Evolutionary conservation across 352 stramenopile species (phyloP), one percentile per base, ranked within the genome.

Genomic region (Elongisporangium undulatum): DNA sequence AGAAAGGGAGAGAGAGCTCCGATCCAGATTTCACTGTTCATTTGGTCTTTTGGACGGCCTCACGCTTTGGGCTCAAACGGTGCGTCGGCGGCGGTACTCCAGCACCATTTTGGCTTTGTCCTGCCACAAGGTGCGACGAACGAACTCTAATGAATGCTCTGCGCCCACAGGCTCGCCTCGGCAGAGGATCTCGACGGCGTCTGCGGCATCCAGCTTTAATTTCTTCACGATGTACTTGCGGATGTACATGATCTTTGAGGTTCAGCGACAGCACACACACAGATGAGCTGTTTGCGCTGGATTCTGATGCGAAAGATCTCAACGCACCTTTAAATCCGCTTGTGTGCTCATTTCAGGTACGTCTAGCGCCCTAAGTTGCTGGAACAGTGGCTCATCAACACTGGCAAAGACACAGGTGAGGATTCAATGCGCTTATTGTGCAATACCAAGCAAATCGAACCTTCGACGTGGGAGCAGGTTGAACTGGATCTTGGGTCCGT

Each of bases 101-200:
- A 90, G 67, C 19, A 87, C 56, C 65, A 90, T 74, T 26, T 74
- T 77, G 23, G 63, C 53, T 38, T 67, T 39, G 29, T 83, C 64
- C 53, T 73, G 61, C 81, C 81, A 90, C 15, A 72, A 69, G 34
- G 78, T 88, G 45, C 76, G 76, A 17, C 67, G 66, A n/a, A 90
- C 75, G 50, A 90, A 90, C 52, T 85, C 72, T 29, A 90, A 73
- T 41, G 81, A 87, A 49, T 87, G 78, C 51, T 90, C 81, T 4
- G 72, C 62, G 1, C 81, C 78, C 3, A 90, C 72, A 0, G 70
- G 58, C 15, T 26, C 56, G 45, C 74, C 70, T 23, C 68, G 67
- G 65, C 81, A 89, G 34, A 88, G 38, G 54, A 90, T 78, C 53
- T 85, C 75, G 16, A 90, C 77, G 51, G 87, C 66, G 9, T 88